Conservation (phyloP, 176 grass and related monocot species). For the Bothriochloa decipiens region DNA sequence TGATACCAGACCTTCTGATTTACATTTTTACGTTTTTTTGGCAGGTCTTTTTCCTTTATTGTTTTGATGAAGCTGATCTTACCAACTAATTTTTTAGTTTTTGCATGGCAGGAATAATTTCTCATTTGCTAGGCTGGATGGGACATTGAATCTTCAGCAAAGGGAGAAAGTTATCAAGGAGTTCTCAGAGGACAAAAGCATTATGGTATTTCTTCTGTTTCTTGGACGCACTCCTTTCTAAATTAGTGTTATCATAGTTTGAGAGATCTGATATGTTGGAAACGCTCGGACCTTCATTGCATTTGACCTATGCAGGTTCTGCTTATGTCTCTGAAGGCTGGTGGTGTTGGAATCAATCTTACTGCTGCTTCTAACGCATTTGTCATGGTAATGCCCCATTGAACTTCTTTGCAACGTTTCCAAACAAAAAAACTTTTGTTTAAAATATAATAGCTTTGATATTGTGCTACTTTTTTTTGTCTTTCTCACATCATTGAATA, state of each 20-base stretch:
- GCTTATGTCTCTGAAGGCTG: slow-evolving; percentile 96
- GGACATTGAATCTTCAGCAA: slow-evolving; percentile 83
- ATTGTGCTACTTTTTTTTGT: not conserved
- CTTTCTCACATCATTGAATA: not conserved
- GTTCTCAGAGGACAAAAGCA: slow-evolving; percentile 74
- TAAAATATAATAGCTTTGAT: not conserved
- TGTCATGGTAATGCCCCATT: slow-evolving; percentile 73
- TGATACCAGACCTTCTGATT: not conserved
- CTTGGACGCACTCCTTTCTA: slow-evolving; percentile 23
- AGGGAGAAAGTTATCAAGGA: slow-evolving; percentile 85
- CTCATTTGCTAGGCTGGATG: slow-evolving; percentile 81
- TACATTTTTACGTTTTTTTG: slow-evolving; percentile 2
- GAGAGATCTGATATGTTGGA: slow-evolving; percentile 4
- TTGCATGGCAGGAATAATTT: slow-evolving; percentile 62
- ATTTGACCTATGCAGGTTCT: slow-evolving; percentile 64
- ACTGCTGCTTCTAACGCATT: slow-evolving; percentile 95
- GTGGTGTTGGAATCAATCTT: slow-evolving; percentile 98
- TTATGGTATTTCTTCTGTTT: slow-evolving; percentile 55
- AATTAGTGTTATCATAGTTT: not conserved
- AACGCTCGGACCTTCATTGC: slow-evolving; percentile 2
- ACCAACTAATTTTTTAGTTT: slow-evolving; percentile 28
- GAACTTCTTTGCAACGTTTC: not conserved
- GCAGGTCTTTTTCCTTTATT: not conserved
- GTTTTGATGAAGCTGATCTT: not conserved
- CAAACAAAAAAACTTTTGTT: not conserved